Evolutionary conservation across 2,329 filamentous ascomycete genomes (phyloP).

Genomic region (Microcyclospora tardicrescens): DNA sequence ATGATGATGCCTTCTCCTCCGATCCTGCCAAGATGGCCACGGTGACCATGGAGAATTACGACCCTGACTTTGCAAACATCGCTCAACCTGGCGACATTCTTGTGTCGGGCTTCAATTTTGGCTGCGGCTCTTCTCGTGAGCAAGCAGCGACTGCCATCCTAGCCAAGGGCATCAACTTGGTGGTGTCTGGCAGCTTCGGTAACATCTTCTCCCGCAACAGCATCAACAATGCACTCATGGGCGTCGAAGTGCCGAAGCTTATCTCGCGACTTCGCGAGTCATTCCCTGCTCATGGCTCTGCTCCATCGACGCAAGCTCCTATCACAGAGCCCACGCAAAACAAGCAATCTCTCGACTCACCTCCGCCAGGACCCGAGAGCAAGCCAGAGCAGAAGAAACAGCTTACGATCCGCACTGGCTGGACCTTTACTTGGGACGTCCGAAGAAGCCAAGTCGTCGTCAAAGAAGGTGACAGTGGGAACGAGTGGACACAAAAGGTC

Average conservation of each 20-base stretch:
- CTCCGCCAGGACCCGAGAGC: slow-evolving; percentile 26
- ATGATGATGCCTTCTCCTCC: slow-evolving; percentile 72
- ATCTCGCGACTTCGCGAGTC: slow-evolving; percentile 52
- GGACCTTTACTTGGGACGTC: slow-evolving; percentile 75
- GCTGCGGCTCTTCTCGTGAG: slow-evolving; percentile 67
- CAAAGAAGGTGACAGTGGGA: slow-evolving; percentile 53
- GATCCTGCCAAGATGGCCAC: slow-evolving; percentile 67
- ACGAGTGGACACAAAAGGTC: slow-evolving; percentile 66
- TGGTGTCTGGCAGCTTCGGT: slow-evolving; percentile 67
- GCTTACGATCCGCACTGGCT: slow-evolving; percentile 62
- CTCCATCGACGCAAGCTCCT: slow-evolving; percentile 18
- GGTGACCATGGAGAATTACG: slow-evolving; percentile 92
- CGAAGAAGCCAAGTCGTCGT: slow-evolving; percentile 56
- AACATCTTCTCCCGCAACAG: slow-evolving; percentile 72
- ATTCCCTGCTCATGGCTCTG: slow-evolving; percentile 29
- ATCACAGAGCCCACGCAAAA: slow-evolving; percentile 42
- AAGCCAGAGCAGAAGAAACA: slow-evolving; percentile 37
- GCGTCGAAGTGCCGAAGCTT: slow-evolving; percentile 55
- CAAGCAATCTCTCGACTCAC: slow-evolving; percentile 38
- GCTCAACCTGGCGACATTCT: slow-evolving; percentile 65
- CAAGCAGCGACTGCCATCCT: slow-evolving; percentile 81
- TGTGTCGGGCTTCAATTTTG: slow-evolving; percentile 80
- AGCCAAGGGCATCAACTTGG: slow-evolving; percentile 65
- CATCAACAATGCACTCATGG: slow-evolving; percentile 68
- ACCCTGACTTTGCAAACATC: slow-evolving; percentile 51